These are phyloP conservation scores for Suillus americanus DNA, from an alignment of 768 basidiomycete species.

Conservation along the genomic window DNA sequence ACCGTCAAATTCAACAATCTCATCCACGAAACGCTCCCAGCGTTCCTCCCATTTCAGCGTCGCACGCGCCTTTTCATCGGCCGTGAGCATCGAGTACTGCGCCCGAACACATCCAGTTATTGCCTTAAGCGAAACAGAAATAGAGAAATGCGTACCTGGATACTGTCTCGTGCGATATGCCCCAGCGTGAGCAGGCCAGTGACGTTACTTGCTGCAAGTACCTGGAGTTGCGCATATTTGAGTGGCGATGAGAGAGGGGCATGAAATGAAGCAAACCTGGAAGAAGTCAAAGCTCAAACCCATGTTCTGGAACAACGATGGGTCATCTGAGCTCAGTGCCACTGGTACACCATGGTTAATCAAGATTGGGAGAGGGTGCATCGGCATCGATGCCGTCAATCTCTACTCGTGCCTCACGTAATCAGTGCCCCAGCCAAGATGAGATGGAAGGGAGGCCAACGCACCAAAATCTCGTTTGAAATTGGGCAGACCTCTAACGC, in stretches of 20 bases:
- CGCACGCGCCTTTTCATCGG: conserved; percentile 44
- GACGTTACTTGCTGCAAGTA: conserved; percentile 67
- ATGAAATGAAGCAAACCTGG: conserved; percentile 45
- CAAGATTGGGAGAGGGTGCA: conserved; percentile 72
- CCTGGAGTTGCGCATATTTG: conserved; percentile 32
- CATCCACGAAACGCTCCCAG: conserved; percentile 48
- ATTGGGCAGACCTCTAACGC: conserved; percentile 79
- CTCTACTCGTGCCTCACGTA: conserved; percentile 40
- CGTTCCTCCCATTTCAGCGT: conserved; percentile 44
- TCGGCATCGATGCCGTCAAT: conserved; percentile 75
- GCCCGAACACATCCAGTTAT: conserved; percentile 4
- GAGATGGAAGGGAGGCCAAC: conserved; percentile 4
- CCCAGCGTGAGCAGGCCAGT: conserved; percentile 63
- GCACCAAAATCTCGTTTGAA: conserved; percentile 76
- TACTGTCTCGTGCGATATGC: conserved; percentile 68
- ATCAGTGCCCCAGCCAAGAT: neutral
- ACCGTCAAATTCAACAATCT: conserved; percentile 19
- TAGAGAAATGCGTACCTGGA: conserved; percentile 36
- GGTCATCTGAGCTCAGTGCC: conserved; percentile 73
- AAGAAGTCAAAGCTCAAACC: conserved; percentile 78
- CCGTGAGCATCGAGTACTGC: conserved; percentile 54
- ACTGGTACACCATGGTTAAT: conserved; percentile 75
- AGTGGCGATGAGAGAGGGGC: neutral
- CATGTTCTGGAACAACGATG: conserved; percentile 75
- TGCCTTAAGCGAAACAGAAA: too few relatives aligned